Evolutionary conservation across 1,139 yeast genomes (phyloP), one percentile per base, ranked within the genome.

Genomic region (Wickerhamomyces sp.): DNA sequence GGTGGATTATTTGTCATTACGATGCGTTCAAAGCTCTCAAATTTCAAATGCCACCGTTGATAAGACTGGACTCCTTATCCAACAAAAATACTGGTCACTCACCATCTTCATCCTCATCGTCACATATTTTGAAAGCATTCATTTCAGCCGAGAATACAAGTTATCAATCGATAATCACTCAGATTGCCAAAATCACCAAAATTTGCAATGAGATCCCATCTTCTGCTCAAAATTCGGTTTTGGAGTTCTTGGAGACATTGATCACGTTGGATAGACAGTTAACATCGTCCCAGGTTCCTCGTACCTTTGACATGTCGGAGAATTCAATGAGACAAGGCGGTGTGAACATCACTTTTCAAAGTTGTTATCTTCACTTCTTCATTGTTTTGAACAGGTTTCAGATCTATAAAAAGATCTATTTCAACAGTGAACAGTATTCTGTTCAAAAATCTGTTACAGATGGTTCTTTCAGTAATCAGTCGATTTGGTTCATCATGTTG

Each of bases 1-100:
- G 52, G 52, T 47, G 52, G 52, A 31, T 39, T 15, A 37, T 47
- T 7, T 42, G 46, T 25, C 45, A 39, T 21, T 37, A 43, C 24
- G 52, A 47, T 26, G 40, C 42, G 2, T 23, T 44, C 21, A 42
- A 43, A 21, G 43, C 52, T 4, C 16, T 46, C 6, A 41, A 33
- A 21, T 40, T 38, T 21, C 30, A 38, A 2, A 28, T 37, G 2
- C 51, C 52, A 9, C 32, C 45, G 3, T 28, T 47, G 26, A 36
- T 47, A 3, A 37, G 44, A 26, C 28, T 45, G 9, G 47, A 46
- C 10, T 24, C 30, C 4, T 16, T 40, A 2, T 36, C 45, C 6
- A 39, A 32, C n/a, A 40, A 34, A 31, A 6, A 12, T 22, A 17
- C 30, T 32, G 21, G 16, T 12, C 15, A 17, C 12, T 6, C 4